phyloP scores from a whole-genome alignment of 176 grass and related monocot species.

The Saccharum spontaneum region DNA sequence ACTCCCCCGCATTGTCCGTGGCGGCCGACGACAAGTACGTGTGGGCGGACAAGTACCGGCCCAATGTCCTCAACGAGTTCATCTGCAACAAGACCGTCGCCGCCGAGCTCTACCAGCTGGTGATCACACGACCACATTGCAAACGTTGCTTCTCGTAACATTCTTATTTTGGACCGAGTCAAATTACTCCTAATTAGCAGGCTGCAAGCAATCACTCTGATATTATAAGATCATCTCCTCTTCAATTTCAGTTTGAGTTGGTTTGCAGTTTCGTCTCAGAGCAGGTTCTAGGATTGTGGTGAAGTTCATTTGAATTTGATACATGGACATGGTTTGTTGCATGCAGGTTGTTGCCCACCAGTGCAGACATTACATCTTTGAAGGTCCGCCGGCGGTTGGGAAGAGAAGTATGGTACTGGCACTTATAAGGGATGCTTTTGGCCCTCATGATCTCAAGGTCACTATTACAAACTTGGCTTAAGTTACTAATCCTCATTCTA shows the following conservation, averaged over 20 bases:
- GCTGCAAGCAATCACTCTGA: too few relatives aligned
- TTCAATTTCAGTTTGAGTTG: neutral
- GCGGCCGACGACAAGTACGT: conserved; percentile 36
- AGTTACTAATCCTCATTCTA: neutral
- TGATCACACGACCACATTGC: neutral
- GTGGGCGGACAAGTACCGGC: conserved; percentile 65
- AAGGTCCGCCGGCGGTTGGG: conserved; percentile 49
- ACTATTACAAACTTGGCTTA: neutral
- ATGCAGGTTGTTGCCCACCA: conserved; percentile 28
- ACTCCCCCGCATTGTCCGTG: neutral
- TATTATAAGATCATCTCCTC: too few relatives aligned
- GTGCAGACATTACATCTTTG: conserved; percentile 56
- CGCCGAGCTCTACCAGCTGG: conserved; percentile 43
- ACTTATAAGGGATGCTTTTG: conserved; percentile 58
- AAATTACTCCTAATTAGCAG: too few relatives aligned
- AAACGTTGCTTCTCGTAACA: neutral
- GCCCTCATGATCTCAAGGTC: conserved; percentile 38
- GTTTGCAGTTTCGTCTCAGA: neutral
- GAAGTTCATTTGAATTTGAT: neutral
- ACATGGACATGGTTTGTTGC: neutral
- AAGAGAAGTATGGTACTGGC: conserved; percentile 70
- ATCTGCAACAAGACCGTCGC: conserved; percentile 57
- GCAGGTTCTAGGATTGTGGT: neutral
- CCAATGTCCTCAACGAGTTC: conserved; percentile 49
- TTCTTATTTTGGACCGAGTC: too few relatives aligned